Base-by-base conservation (phyloP, 2,329 filamentous ascomycete species). In the Claviceps sp. region DNA sequence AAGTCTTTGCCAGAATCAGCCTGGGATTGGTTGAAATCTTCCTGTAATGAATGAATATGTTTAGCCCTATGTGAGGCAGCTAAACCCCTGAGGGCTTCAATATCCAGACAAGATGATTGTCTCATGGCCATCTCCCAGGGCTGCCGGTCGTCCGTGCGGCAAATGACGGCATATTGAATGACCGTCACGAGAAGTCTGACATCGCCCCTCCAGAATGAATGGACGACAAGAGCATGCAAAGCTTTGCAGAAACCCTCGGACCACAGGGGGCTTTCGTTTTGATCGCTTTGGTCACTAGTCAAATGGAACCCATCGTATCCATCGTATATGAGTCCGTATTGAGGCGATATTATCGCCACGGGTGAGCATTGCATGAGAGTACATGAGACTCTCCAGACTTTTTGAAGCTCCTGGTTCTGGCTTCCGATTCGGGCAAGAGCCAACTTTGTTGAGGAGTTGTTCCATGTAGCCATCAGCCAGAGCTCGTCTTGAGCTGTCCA, bases 91-190 rank as follows among this genome's bases (percentile, higher is more conserved):
- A 50, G 11, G 1, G 20, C 36, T 16, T 53, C 34, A n/a, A 53
- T 24, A 2, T 13, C 47, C 16, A 22, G 30, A 48, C 51, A 50
- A 9, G 47, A 50, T 1, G 37, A 42, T 9, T 5, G 34, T 5
- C 14, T 14, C 34, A 47, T 47, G 1, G 47, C 41, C 41, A 53
- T 30, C n/a, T 34, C 34, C 48, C 51, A 53, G 3, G 51, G 47
- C 43, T 46, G 47, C 2, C 47, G 34, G n/a, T 53, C 42, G n/a
- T 47, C 48, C 1, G 34, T 40, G 3, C 51, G 47, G 26, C 48
- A 53, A 20, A 53, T 20, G 2, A 48, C 43, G 14, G 43, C 26
- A 24, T 26, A 53, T 26, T 53, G 51, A 6, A 53, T 53, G n/a
- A n/a, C 14, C 6, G 44, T 49, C 2, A 38, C 30, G 2, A 53